Base-by-base conservation (phyloP, 2,329 filamentous ascomycete species). In the Colletotrichum sp. region DNA sequence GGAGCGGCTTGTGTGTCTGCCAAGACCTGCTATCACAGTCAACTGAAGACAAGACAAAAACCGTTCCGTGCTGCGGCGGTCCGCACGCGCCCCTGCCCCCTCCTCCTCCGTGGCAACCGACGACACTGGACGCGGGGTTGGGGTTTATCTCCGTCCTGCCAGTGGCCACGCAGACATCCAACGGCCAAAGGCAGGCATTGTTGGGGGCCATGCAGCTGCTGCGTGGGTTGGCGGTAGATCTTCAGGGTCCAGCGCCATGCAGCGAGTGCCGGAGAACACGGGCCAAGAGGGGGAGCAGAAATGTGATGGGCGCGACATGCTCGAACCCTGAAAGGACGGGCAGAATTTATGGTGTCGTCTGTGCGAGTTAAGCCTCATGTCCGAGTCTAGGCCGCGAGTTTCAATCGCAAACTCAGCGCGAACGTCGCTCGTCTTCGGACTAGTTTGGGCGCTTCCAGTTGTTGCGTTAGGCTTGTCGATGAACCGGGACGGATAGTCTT, bases 291-390 rank as follows among this genome's bases (percentile, higher is more conserved):
- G 44, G 44, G n/a, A 8, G 12, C 44, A 52, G 44, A 49, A 13
- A n/a, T 27, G 27, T 49, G 34, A 59, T 69, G 68, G 32, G 8
- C 62, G 22, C 22, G 5, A 13, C 71, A 69, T 29, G 34, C 32
- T 27, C 25, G 15, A 52, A 63, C 71, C 66, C 25, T 64, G 66
- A 15, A 55, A 22, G n/a, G 64, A 39, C 27, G 11, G 57, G 13
- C 5, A 55, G 30, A 29, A 61, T 61, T 70, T 30, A 52, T 70
- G 59, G 55, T 70, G 39, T 70, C 39, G 71, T 70, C 65, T 29
- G 71, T 74, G 71, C 71, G 25, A 32, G 12, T 64, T 65, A 65
- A 57, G 71, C 66, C 71, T 70, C 66, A 44, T 36, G 39, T 55
- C n/a, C 32, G 25, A 70, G 55, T 73, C 66, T 69, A 39, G 69